Conservation (phyloP, 1,139 yeast species). For the Hyphopichia fennica region DNA sequence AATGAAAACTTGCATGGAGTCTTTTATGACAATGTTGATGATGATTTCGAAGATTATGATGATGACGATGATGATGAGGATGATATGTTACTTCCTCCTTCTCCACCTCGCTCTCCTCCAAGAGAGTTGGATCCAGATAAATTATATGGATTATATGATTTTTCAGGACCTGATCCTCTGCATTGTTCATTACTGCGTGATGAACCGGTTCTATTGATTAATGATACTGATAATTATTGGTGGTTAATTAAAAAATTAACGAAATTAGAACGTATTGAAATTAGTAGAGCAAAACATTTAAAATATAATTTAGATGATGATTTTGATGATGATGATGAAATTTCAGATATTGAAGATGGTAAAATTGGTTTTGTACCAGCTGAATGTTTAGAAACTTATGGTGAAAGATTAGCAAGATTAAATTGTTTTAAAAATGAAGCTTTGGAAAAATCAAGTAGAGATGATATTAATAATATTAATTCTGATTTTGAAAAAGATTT, state of each 20-base stretch:
- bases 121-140: slow-evolving; percentile 81
- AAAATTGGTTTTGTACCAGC: slow-evolving; percentile 95
- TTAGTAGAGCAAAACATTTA: slow-evolving; percentile 8
- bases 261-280: slow-evolving; percentile 29
- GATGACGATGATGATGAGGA: slow-evolving; percentile 20
- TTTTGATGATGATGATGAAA: slow-evolving; percentile 15
- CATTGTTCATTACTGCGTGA: slow-evolving; percentile 81
- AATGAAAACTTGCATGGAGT: slow-evolving; percentile 4
- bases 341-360: slow-evolving; percentile 50
- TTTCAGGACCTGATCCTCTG: slow-evolving; percentile 90
- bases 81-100: slow-evolving; percentile 42
- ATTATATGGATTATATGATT: slow-evolving; percentile 83
- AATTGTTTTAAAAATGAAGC: slow-evolving; percentile 93
- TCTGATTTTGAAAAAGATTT: neutral
- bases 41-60: slow-evolving; percentile 9
- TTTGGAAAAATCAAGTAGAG: slow-evolving; percentile 38
- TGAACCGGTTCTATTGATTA: slow-evolving; percentile 77
- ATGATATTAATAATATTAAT: neutral
- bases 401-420: slow-evolving; percentile 85
- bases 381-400: slow-evolving; percentile 88
- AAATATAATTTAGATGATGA: slow-evolving; percentile 8
- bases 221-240: slow-evolving; percentile 95
- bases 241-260: slow-evolving; percentile 81
- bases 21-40: slow-evolving; percentile 11
- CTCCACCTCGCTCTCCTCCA: slow-evolving; percentile 80